Evolutionary conservation across 2,329 filamentous ascomycete genomes (phyloP), one percentile per base, ranked within the genome.

Genomic region (Sporothrix curviconia): DNA sequence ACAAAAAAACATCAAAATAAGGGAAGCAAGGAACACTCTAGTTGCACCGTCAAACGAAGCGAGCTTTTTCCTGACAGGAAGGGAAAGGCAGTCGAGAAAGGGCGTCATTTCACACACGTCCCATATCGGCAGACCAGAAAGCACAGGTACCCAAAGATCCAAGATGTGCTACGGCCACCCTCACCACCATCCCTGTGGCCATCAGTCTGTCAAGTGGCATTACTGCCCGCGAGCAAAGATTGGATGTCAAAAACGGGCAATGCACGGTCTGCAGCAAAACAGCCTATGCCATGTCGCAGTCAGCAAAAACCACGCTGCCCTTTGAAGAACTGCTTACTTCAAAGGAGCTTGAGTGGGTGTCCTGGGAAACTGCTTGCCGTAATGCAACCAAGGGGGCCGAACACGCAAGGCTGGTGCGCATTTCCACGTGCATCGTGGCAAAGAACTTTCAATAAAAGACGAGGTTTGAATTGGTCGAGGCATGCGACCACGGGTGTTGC

Each of bases 91-190:
- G n/a, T n/a, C n/a, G n/a, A n/a, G n/a, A n/a, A n/a, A n/a, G n/a
- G n/a, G n/a, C n/a, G n/a, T n/a, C n/a, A n/a, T n/a, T n/a, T n/a
- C n/a, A n/a, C n/a, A n/a, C n/a, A n/a, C n/a, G n/a, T n/a, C n/a
- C n/a, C n/a, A n/a, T n/a, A 32, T 17, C 9, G 17, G 15, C n/a
- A 25, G 15, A 17, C 4, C 8, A n/a, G 15, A 52, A 30, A 7
- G 17, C 5, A 42, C 9, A 12, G 36, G 25, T 14, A 14, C 8
- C 39, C 32, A 24, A 24, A n/a, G 14, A 50, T 30, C 14, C 52
- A 34, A 30, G 28, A 82, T 82, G 79, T 82, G 79, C 63, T 74
- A 78, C 71, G 78, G 77, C 53, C 78, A 80, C 61, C 79, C 79
- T 56, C 75, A 77, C 52, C 70, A 71, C 61, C 79, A 82, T 62